Conservation (phyloP, 106 monocot species). For the Phalaenopsis equestris region DNA sequence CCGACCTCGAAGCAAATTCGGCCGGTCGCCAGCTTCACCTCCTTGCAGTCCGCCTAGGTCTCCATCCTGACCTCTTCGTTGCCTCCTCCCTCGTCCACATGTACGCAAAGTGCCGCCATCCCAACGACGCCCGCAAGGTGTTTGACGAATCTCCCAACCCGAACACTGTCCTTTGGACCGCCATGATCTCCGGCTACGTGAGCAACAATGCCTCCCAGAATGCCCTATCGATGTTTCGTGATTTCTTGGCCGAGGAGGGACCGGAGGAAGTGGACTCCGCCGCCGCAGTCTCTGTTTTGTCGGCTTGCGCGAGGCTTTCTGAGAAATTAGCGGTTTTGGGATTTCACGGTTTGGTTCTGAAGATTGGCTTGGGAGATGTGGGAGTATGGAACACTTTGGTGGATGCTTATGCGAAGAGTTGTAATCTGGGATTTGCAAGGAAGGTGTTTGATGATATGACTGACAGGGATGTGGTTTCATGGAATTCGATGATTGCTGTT, state of each 20-base stretch:
- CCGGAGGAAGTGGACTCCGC: slow-evolving; percentile 23
- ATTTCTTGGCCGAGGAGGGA: slow-evolving; percentile 26
- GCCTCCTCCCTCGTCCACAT: slow-evolving; percentile 69
- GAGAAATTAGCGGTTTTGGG: slow-evolving; percentile 20
- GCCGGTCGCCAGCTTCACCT: slow-evolving; percentile 68
- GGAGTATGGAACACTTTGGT: slow-evolving; percentile 69
- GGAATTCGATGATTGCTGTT: slow-evolving; percentile 79
- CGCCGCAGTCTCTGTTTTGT: slow-evolving; percentile 41
- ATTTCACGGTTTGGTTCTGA: slow-evolving; percentile 48
- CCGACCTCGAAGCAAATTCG: slow-evolving; percentile 19
- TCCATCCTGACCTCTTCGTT: slow-evolving; percentile 57
- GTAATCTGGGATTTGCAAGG: slow-evolving; percentile 36
- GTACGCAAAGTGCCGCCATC: slow-evolving; percentile 53
- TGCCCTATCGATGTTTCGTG: slow-evolving; percentile 34
- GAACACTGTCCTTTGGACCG: slow-evolving; percentile 66
- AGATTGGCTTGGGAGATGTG: slow-evolving; percentile 43
- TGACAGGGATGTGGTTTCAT: slow-evolving; percentile 64
- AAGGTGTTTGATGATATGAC: slow-evolving; percentile 66
- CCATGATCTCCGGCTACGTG: slow-evolving; percentile 54
- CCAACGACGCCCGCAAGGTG: slow-evolving; percentile 42
- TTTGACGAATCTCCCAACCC: slow-evolving; percentile 53
- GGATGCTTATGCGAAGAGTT: slow-evolving; percentile 72
- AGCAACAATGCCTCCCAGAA: slow-evolving; percentile 20
- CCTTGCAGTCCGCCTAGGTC: slow-evolving; percentile 36
- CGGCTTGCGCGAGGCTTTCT: slow-evolving; percentile 44